These are phyloP conservation scores for Helichrysum umbraculigerum DNA, from an alignment of 129 eudicot species.

Conservation along the genomic window DNA sequence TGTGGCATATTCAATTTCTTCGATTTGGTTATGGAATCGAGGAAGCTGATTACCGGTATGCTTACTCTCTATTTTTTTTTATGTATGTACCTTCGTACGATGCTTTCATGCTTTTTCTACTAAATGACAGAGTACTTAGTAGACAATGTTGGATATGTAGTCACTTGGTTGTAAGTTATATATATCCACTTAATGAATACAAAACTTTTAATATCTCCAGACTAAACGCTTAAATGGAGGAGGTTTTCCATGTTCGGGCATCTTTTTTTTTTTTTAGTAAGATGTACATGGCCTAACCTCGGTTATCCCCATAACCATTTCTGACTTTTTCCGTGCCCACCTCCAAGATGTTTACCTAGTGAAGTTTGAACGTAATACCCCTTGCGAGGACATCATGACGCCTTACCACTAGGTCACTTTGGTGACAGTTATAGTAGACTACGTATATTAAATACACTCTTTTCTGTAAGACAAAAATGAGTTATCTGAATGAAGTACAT, in stretches of 20 bases:
- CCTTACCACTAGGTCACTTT: too few relatives aligned
- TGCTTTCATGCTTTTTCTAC: conserved; percentile 5
- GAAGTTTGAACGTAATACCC: too few relatives aligned
- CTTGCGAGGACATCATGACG: too few relatives aligned
- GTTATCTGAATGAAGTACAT: background rate
- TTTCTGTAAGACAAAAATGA: conserved; percentile 1
- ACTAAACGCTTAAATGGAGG: too few relatives aligned
- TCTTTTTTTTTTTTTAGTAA: too few relatives aligned
- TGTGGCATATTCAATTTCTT: conserved; percentile 73
- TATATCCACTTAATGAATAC: background rate
- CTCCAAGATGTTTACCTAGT: too few relatives aligned
- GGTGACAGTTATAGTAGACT: background rate
- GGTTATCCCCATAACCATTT: too few relatives aligned
- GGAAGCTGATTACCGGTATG: conserved; percentile 86
- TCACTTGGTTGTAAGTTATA: background rate
- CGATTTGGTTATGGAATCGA: conserved; percentile 66
- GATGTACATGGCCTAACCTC: too few relatives aligned
- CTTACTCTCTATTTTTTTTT: background rate
- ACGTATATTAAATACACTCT: background rate
- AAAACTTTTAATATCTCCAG: too few relatives aligned
- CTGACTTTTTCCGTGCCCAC: too few relatives aligned
- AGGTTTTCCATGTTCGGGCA: too few relatives aligned
- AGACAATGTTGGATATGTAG: conserved; percentile 5
- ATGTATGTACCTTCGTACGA: background rate
- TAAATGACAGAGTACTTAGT: conserved; percentile 7